A percentile compares a stretch with the other conserved stretches of the same genome.
These are phyloP conservation scores for Cadophora malorum DNA, from an alignment of 2,329 filamentous ascomycete species.

Conservation along the genomic window DNA sequence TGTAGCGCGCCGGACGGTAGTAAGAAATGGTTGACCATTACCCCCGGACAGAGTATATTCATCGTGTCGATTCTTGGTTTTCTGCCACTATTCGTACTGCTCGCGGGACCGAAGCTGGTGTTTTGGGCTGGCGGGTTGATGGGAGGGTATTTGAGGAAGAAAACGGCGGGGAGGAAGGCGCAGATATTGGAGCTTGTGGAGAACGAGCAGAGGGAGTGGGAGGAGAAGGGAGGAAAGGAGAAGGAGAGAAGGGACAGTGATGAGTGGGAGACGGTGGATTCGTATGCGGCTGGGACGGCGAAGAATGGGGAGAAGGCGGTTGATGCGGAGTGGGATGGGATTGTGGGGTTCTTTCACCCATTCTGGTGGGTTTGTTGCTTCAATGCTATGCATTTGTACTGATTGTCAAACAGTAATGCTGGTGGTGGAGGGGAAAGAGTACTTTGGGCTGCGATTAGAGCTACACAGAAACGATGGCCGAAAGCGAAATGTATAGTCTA, in stretches of 20 bases:
- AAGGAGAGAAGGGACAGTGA: conserved; percentile 56
- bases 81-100: conserved; percentile 42
- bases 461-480: conserved; percentile 88
- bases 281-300: conserved; percentile 53
- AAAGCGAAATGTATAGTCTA: conserved; percentile 91
- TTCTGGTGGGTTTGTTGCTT: conserved; percentile 71
- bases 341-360: conserved; percentile 96
- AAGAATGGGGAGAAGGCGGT: conserved; percentile 50
- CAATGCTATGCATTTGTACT: background rate
- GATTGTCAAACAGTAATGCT: conserved; percentile 71
- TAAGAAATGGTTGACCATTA: conserved; percentile 43
- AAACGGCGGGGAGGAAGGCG: conserved; percentile 66
- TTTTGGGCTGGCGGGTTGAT: conserved; percentile 49
- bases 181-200: conserved; percentile 60
- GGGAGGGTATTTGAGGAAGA: conserved; percentile 67
- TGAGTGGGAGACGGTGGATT: conserved; percentile 75
- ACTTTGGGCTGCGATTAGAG: conserved; percentile 92
- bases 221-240: conserved; percentile 36
- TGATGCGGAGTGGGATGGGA: conserved; percentile 75
- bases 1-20: conserved; percentile 43
- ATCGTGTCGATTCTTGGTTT: conserved; percentile 43
- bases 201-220: conserved; percentile 45
- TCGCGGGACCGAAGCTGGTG: conserved; percentile 40
- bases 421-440: conserved; percentile 95
- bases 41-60: conserved; percentile 41